A percentile compares a stretch with the other conserved stretches of the same genome.
phyloP scores from a whole-genome alignment of 2,329 filamentous ascomycete species.

The Bipolaris victoriae region DNA sequence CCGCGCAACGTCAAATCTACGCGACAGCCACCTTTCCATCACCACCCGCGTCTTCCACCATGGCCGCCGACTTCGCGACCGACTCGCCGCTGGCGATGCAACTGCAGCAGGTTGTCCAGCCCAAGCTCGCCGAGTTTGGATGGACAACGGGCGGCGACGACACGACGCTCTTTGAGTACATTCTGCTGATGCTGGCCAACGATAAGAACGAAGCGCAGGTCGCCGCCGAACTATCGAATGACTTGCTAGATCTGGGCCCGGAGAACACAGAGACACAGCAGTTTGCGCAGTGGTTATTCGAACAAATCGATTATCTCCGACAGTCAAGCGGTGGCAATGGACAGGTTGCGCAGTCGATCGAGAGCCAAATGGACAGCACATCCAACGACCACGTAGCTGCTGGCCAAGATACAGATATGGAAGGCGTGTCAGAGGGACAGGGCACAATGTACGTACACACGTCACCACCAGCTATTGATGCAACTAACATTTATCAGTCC shows the following conservation, averaged over 20 bases:
- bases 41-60: constrained; percentile 48
- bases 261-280: constrained; percentile 83
- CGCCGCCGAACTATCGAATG: constrained; percentile 82
- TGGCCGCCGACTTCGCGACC: constrained; percentile 78
- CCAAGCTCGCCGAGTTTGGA: constrained; percentile 89
- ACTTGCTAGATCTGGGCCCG: constrained; percentile 80
- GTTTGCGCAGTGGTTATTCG: constrained; percentile 93
- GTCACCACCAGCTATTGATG: neutral
- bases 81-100: constrained; percentile 85
- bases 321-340: constrained; percentile 60
- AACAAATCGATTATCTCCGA: constrained; percentile 75
- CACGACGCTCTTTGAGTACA: constrained; percentile 89
- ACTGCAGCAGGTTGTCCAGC: constrained; percentile 81
- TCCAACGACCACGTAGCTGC: constrained; percentile 42
- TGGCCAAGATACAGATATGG: constrained; percentile 73
- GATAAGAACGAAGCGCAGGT: constrained; percentile 92
- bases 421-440: constrained; percentile 56
- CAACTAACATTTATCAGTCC: constrained; percentile 66
- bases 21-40: constrained; percentile 18
- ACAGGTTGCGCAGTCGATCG: constrained; percentile 24
- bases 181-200: constrained; percentile 95
- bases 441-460: constrained; percentile 53
- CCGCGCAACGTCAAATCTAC: constrained; percentile 20
- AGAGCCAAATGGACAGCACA: constrained; percentile 33
- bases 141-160: constrained; percentile 85